Conservation (phyloP, 345 rosid genomes). For the Dipteronia sinensis region DNA sequence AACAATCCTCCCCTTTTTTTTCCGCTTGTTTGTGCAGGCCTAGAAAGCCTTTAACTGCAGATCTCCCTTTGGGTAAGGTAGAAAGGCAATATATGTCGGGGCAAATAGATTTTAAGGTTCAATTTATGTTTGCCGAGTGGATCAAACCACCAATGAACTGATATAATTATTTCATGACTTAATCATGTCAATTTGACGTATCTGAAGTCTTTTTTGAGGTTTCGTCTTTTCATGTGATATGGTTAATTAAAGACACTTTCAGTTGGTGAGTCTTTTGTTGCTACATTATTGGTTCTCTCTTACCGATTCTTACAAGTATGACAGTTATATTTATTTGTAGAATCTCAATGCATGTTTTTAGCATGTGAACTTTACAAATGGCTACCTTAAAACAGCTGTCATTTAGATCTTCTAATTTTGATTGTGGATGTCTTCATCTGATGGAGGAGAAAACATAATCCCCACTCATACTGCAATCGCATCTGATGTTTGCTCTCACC, state of each 20-base stretch:
- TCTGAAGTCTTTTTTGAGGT: not conserved
- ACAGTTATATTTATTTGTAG: not conserved
- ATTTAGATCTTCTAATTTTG: not conserved
- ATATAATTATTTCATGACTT: not conserved
- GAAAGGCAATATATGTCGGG: too few relatives aligned
- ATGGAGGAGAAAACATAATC: too few relatives aligned
- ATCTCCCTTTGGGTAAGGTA: not conserved
- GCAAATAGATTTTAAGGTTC: too few relatives aligned
- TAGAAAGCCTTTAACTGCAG: not conserved
- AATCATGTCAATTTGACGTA: not conserved
- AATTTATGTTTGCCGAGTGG: not conserved
- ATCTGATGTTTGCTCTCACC: not conserved
- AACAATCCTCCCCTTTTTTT: not conserved
- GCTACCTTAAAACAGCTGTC: not conserved
- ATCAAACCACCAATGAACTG: not conserved
- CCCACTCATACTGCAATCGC: not conserved
- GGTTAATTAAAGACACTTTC: not conserved
- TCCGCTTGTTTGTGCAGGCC: not conserved
- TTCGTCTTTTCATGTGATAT: not conserved
- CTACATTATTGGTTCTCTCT: not conserved
- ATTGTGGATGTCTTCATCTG: not conserved
- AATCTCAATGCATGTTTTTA: not conserved
- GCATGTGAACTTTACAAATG: too few relatives aligned
- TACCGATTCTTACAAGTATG: not conserved
- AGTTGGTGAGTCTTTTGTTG: not conserved